These are phyloP conservation scores for Blumeriella jaapii DNA, from an alignment of 2,329 filamentous ascomycete genomes.

Conservation along the genomic window DNA sequence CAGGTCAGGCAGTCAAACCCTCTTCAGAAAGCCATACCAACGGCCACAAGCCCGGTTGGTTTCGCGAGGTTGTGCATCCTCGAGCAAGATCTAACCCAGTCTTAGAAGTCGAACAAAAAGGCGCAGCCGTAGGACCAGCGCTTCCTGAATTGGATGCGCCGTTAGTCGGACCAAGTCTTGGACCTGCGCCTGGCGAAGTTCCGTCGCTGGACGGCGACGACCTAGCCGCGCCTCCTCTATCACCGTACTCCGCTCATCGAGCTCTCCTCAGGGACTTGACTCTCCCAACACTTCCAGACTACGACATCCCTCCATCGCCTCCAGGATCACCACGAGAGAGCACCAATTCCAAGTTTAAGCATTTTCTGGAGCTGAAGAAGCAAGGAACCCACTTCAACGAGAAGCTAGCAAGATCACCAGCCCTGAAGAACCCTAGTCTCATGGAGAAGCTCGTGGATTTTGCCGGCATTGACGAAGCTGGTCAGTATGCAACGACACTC, in stretches of 20 bases:
- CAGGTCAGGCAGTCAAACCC: conserved; percentile 12
- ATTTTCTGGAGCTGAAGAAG: conserved; percentile 67
- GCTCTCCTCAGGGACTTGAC: conserved; percentile 60
- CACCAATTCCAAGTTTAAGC: conserved; percentile 56
- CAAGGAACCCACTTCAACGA: conserved; percentile 69
- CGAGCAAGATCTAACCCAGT: background rate
- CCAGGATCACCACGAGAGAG: conserved; percentile 43
- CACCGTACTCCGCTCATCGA: conserved; percentile 57
- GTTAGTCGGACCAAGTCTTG: conserved; percentile 22
- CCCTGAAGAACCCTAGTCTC: conserved; percentile 60
- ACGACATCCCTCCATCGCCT: conserved; percentile 64
- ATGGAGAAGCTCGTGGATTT: conserved; percentile 63
- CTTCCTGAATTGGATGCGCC: conserved; percentile 14
- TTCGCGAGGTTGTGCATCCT: background rate
- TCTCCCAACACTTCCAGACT: conserved; percentile 58
- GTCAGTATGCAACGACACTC: conserved; percentile 56
- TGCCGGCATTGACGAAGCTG: conserved; percentile 42
- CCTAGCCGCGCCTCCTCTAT: conserved; percentile 30
- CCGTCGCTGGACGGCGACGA: conserved; percentile 20
- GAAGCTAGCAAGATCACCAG: conserved; percentile 53
- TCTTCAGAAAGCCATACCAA: conserved; percentile 9
- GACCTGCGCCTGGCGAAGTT: conserved; percentile 6
- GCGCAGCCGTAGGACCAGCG: background rate
- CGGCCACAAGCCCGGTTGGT: conserved; percentile 15
- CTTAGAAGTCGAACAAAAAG: background rate